Percentiles rank a stretch among this genome's conserved stretches.
Conservation (phyloP, 192 early-diverging fungal genomes). For the Podila epicladia region DNA sequence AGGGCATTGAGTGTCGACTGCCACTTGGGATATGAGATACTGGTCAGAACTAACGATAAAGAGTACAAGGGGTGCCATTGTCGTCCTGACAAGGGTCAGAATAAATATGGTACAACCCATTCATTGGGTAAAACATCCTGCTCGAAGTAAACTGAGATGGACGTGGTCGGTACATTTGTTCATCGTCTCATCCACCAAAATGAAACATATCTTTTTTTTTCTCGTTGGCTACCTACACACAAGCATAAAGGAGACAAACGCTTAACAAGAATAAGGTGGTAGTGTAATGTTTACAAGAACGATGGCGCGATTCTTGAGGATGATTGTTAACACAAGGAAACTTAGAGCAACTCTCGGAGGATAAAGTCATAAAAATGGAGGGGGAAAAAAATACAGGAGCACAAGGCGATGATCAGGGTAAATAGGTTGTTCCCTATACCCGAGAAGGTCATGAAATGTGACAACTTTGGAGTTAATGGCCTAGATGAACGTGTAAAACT, state of each 20-base stretch:
- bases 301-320: background rate
- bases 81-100: background rate
- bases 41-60: background rate
- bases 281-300: too few species aligned
- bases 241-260: background rate
- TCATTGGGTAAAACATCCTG: background rate
- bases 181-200: background rate
- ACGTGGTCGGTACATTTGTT: background rate
- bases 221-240: background rate
- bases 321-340: background rate
- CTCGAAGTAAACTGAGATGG: background rate
- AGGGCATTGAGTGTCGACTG: too few species aligned
- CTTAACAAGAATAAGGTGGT: too few species aligned
- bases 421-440: background rate
- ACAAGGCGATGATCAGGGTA: background rate
- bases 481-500: background rate
- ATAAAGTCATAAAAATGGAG: too few species aligned
- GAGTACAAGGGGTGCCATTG: background rate
- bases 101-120: background rate
- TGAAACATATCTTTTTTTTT: background rate
- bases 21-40: background rate
- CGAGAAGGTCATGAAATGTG: background rate
- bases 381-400: background rate
- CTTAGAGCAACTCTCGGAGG: background rate
- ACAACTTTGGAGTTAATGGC: background rate